phyloP scores from a whole-genome alignment of 176 grass and related monocot species.

The Triticum aestivum region IWGSC_CS_RefSeq_v2.1 NC_057795.1:154800073-154800572 shows the following conservation, averaged over 20 bases:
- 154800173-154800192: background rate
- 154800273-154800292: constrained; percentile 4
- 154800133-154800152: background rate
- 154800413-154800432: background rate
- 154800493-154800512: background rate
- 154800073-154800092: background rate
- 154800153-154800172: background rate
- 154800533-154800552: background rate
- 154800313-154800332: background rate
- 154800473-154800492: background rate
- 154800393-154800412: background rate
- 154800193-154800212: background rate
- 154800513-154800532: background rate
- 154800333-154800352: background rate
- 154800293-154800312: background rate
- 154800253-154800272: background rate
- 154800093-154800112: background rate
- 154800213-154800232: background rate
- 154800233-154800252: background rate
- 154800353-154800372: background rate
- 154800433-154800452: background rate
- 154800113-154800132: background rate
- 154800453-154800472: background rate
- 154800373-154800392: background rate
- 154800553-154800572: constrained; percentile 96